phyloP scores from a whole-genome alignment of 1,284 basidiomycete genomes.

The Ustilago crameri region DNA sequence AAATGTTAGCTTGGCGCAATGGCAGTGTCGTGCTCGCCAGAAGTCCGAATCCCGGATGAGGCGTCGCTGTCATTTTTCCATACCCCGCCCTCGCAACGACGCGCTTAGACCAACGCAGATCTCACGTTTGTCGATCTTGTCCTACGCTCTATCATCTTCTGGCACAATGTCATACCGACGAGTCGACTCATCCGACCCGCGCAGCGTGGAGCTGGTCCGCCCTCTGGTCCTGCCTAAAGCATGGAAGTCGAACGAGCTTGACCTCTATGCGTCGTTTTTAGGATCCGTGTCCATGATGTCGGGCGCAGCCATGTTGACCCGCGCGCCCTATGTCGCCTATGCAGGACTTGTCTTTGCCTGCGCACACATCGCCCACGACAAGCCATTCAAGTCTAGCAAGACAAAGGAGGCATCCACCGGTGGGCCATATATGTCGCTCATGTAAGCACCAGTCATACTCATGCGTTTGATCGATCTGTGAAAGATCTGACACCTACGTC shows the following conservation, averaged over 20 bases:
- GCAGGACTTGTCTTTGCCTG: slow-evolving; percentile 48
- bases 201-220: slow-evolving; percentile 24
- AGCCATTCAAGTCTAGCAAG: slow-evolving; percentile 45
- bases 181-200: slow-evolving; percentile 36
- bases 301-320: slow-evolving; percentile 42
- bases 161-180: slow-evolving; percentile 31
- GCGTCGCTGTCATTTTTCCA: not conserved
- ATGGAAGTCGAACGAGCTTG: slow-evolving; percentile 39
- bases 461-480: not conserved
- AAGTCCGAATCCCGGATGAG: slow-evolving; percentile 9
- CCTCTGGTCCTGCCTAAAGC: slow-evolving; percentile 26
- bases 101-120: not conserved
- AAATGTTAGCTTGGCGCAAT: slow-evolving; percentile 5
- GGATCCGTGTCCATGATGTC: slow-evolving; percentile 38
- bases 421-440: slow-evolving; percentile 37
- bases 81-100: too few species aligned
- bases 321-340: slow-evolving; percentile 39
- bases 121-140: not conserved
- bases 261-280: slow-evolving; percentile 42
- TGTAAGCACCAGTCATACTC: slow-evolving; percentile 15
- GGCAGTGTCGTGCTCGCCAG: too few species aligned
- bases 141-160: not conserved
- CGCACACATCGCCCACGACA: slow-evolving; percentile 51
- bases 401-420: slow-evolving; percentile 30
- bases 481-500: too few species aligned